Evolutionary conservation across 495 filamentous ascomycete species (phyloP).

Genomic region (Xanthoparmelia taractica): DNA sequence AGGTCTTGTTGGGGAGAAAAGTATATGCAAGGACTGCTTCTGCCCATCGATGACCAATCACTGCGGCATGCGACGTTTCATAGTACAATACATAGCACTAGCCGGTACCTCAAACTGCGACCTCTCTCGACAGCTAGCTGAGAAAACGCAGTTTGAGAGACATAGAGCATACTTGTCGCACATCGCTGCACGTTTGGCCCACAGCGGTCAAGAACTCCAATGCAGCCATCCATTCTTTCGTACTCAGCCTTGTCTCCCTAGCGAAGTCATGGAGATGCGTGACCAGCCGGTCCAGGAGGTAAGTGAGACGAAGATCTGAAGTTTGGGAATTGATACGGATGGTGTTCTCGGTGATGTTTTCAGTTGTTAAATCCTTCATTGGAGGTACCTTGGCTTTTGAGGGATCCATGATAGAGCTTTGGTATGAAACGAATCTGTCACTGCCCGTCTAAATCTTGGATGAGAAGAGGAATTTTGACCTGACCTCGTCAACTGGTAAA

Average conservation of each 20-base stretch:
- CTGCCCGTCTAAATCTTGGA: not conserved
- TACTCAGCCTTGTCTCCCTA: slow-evolving; percentile 70
- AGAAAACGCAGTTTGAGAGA: not conserved
- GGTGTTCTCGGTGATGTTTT: slow-evolving; percentile 77
- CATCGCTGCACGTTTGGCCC: slow-evolving; percentile 65
- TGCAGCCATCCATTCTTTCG: slow-evolving; percentile 70
- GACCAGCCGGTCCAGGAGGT: slow-evolving; percentile 65
- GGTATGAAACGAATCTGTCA: not conserved
- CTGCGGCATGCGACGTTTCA: not conserved
- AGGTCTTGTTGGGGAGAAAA: not conserved
- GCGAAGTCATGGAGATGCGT: slow-evolving; percentile 79
- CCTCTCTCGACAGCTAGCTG: not conserved
- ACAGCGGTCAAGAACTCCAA: slow-evolving; percentile 62
- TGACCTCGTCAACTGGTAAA: not conserved
- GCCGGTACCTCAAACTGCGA: not conserved
- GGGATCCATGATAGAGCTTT: slow-evolving; percentile 40
- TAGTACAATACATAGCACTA: not conserved
- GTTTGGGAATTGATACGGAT: slow-evolving; percentile 66
- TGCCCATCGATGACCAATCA: not conserved
- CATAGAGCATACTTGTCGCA: slow-evolving; percentile 50
- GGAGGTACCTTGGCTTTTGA: slow-evolving; percentile 46
- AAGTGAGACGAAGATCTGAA: slow-evolving; percentile 56
- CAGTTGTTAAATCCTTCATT: slow-evolving; percentile 67
- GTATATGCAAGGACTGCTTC: not conserved
- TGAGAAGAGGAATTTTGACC: not conserved